Base-by-base conservation (phyloP, 1,284 basidiomycete genomes). In the Nidula niveotomentosa region DNA sequence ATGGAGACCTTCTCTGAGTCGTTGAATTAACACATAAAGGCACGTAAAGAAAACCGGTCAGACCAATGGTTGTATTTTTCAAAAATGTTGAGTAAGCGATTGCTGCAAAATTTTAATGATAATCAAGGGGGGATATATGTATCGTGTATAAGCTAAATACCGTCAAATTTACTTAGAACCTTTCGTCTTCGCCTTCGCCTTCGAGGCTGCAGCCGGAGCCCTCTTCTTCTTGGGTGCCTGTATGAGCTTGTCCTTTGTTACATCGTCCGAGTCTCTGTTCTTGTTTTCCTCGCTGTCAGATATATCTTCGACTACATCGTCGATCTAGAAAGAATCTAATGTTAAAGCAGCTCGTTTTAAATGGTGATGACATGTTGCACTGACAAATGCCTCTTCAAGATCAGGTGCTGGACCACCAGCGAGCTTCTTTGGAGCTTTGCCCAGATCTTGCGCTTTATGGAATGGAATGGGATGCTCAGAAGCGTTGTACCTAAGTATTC, bases 381-480 rank as follows among this genome's bases (percentile, higher is more conserved):
- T 62, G 56, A 85, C 83, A 59, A 90, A 90, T 0, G 88, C 93
- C 54, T 97, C 95, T 66, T 97, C 94, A 33, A 94, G 79, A 73
- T 98, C 95, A 0, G 95, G 94, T 13, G 83, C 81, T 9, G 87
- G 81, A 1, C 85, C 90, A 35, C 77, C 83, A 0, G 80, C 80
- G 52, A 94, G 78, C 68, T 91, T 94, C 78, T 90, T 92, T 1
- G 91, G 85, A 13, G 70, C 77, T 62, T 88, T 89, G 2, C 91
- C 90, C 44, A 94, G 76, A 62, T 92, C 88, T 56, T 82, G 77
- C 0, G 86, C 90, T 66, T 93, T 94, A 73, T 96, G 87, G 80
- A 95, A 96, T 0, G 94, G 85, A 60, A 97, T 90, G 0, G 95
- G 94, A 68, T 97, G 94, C 51, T 95, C 93, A 23, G 71, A 69